Conservation (phyloP, 2,329 filamentous ascomycete species). For the Lasiodiplodia sp. region DNA sequence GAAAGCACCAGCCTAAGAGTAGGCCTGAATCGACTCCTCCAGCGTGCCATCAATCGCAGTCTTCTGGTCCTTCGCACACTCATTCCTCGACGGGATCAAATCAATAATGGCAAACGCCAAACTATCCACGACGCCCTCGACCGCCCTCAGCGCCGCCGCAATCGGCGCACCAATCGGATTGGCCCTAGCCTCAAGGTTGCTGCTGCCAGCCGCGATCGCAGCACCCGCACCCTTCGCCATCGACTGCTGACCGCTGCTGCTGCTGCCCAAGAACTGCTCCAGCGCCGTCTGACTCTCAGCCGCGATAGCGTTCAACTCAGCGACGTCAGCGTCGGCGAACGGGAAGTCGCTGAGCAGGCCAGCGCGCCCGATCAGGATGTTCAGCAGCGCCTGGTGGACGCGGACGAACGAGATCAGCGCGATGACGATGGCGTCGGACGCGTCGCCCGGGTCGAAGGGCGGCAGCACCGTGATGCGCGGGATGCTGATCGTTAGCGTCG, state of each 20-base stretch:
- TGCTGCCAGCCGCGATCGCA: too few species aligned
- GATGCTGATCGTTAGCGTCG: background rate
- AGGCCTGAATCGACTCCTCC: constrained; percentile 29
- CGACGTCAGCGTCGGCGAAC: background rate
- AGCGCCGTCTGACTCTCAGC: background rate
- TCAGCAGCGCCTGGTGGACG: constrained; percentile 32
- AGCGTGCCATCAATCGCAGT: constrained; percentile 27
- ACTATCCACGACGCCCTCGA: constrained; percentile 30
- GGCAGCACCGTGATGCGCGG: constrained; percentile 19
- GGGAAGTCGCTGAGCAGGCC: constrained; percentile 24
- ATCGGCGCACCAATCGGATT: constrained; percentile 23
- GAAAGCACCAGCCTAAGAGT: background rate
- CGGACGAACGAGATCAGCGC: constrained; percentile 31
- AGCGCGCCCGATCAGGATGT: constrained; percentile 32
- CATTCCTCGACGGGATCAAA: constrained; percentile 28
- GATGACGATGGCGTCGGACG: constrained; percentile 31
- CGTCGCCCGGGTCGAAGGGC: constrained; percentile 18
- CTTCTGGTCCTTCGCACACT: constrained; percentile 31
- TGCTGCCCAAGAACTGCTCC: background rate
- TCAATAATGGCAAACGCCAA: constrained; percentile 28
- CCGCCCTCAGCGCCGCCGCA: constrained; percentile 30
- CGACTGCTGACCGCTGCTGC: too few species aligned
- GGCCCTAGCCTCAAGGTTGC: background rate
- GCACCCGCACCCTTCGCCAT: too few species aligned
- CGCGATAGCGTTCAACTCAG: background rate